Percentiles rank a stretch among this genome's conserved stretches.
Evolutionary conservation across 257 asterid genomes (phyloP).

Genomic region (Petunia axillaris): DNA sequence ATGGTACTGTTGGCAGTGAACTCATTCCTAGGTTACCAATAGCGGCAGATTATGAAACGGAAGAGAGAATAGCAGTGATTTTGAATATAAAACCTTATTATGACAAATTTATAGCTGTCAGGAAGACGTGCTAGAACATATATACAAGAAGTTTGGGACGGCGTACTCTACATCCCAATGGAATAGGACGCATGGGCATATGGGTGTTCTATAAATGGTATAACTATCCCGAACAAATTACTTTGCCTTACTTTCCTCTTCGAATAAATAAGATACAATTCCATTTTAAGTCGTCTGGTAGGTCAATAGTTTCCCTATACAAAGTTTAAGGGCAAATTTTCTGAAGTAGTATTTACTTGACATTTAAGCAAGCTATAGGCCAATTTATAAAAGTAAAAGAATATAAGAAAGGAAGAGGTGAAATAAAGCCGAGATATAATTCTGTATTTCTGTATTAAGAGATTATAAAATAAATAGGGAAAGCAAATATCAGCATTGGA

Average conservation of each 20-base stretch:
- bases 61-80: constrained; percentile 19
- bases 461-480: neutral
- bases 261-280: neutral
- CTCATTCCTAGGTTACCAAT: neutral
- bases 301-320: neutral
- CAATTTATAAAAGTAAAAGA: neutral
- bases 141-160: neutral
- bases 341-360: neutral
- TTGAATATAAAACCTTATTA: neutral
- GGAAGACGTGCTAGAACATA: neutral
- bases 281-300: neutral
- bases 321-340: neutral
- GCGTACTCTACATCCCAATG: neutral
- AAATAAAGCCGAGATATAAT: neutral
- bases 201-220: neutral
- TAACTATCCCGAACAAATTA: neutral
- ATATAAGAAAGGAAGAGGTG: neutral
- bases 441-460: neutral
- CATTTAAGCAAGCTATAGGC: neutral
- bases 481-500: neutral
- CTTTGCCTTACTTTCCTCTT: neutral
- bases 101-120: neutral
- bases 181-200: neutral
- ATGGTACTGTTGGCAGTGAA: constrained; percentile 17
- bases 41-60: neutral